Evolutionary conservation across 345 rosid genomes (phyloP).

Genomic region (Euphorbia tirucalli): DNA sequence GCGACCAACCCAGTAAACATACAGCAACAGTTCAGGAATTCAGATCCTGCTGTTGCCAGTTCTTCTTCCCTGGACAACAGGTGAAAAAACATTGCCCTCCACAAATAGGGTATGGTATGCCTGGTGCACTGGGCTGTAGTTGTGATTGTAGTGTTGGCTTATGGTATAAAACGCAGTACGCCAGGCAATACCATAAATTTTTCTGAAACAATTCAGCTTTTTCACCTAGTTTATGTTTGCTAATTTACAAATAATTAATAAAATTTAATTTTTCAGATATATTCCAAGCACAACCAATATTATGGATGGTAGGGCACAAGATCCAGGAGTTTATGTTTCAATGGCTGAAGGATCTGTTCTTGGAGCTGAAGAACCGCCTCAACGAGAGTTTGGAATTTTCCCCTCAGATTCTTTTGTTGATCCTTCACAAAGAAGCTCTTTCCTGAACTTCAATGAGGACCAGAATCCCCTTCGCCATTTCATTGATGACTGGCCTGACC

Average conservation of each 20-base stretch:
- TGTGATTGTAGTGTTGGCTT: too few relatives aligned
- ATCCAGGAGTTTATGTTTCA: conserved; percentile 20
- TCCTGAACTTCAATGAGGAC: conserved; percentile 26
- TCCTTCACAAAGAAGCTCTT: conserved; percentile 36
- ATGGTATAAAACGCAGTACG: too few relatives aligned
- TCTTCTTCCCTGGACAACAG: conserved; percentile 31
- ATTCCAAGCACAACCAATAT: conserved; percentile 1
- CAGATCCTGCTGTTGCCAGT: conserved; percentile 31
- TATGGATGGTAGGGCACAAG: conserved; percentile 37
- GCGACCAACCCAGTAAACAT: conserved; percentile 28
- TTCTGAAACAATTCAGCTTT: too few relatives aligned
- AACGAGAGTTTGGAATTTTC: conserved; percentile 46
- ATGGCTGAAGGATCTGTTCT: conserved; percentile 5
- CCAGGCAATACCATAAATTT: too few relatives aligned
- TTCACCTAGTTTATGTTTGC: too few relatives aligned
- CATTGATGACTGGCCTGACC: conserved; percentile 44
- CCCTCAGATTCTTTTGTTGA: conserved; percentile 46
- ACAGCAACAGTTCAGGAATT: conserved; percentile 34
- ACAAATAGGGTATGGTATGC: too few relatives aligned
- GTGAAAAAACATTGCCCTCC: conserved; percentile 5
- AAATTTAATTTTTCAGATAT: neutral
- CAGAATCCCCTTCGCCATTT: conserved; percentile 36
- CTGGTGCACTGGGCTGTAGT: too few relatives aligned
- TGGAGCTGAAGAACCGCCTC: conserved; percentile 16
- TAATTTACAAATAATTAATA: too few relatives aligned